Base-by-base conservation (phyloP, 2,329 filamentous ascomycete species). In the Aspergillus piperis region DNA sequence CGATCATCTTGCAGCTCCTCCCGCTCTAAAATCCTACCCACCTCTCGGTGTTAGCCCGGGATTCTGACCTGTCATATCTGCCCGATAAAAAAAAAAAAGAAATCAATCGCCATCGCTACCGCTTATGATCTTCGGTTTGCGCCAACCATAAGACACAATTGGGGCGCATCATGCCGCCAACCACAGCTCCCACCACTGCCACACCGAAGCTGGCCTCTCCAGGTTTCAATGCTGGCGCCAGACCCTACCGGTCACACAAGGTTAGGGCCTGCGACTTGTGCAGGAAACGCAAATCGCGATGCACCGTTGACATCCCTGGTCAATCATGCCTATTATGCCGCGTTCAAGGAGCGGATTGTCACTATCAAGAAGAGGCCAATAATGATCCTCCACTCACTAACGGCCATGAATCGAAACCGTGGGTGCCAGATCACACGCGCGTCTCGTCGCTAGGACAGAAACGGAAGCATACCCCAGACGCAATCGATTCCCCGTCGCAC, bases 201-300 rank as follows among this genome's bases (percentile, higher is more conserved):
- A 64, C 67, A 52, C 68, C 72, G 41, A 76, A 76, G 62, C 64
- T 71, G 42, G 67, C 72, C 32, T 73, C 75, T 17, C 69, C 72
- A 50, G 70, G 73, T 19, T 74, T 79, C 62, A 78, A 77, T 60
- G 74, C 77, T 50, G 77, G 77, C 15, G 72, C 78, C 54, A 79
- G 86, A 48, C 86, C 85, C 3, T 88, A 88, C 68, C 78, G 86
- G 61, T 88, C 85, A 7, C 86, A 88, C 73, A 81, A 86, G 62
- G 81, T 83, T 41, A 84, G 85, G 53, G 86, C 86, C 8, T 88
- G 86, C 73, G 75, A 84, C 55, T 76, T 84, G 13, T 88, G 86
- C 68, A 80, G 86, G 56, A 82, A 82, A 61, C 81, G 86, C 61
- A 88, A 88, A 70, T 86, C 84, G 2, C 80, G 86, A 64, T 88